These are phyloP conservation scores for Rhodotorula glutinis DNA, from an alignment of 1,284 basidiomycete genomes.

Conservation along the genomic window DNA sequence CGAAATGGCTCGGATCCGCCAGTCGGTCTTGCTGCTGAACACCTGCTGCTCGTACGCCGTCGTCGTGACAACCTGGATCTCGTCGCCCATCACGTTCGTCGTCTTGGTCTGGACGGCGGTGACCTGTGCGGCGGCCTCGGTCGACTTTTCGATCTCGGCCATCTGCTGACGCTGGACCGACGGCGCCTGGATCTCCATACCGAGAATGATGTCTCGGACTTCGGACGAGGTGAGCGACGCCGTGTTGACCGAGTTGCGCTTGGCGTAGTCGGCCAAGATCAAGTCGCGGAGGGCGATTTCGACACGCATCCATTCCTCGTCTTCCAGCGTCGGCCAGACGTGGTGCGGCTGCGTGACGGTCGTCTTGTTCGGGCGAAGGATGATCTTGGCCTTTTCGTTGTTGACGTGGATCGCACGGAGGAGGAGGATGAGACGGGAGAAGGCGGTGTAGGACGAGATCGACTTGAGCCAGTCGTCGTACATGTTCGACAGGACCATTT, in stretches of 20 bases:
- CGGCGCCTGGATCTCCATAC: constrained; percentile 89
- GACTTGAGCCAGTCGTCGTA: constrained; percentile 99
- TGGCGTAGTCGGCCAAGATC: constrained; percentile 82
- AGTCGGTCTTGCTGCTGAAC: constrained; percentile 98
- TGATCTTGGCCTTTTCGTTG: constrained; percentile 92
- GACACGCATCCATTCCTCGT: constrained; percentile 99
- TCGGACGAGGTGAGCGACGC: constrained; percentile 94
- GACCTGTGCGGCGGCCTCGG: constrained; percentile 89
- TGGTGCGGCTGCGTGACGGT: constrained; percentile 96
- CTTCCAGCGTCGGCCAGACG: constrained; percentile 91
- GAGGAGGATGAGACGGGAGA: constrained; percentile 92
- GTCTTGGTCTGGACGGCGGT: constrained; percentile 97
- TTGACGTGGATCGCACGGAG: constrained; percentile 97
- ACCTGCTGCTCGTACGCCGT: constrained; percentile 97
- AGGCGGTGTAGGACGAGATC: constrained; percentile 97
- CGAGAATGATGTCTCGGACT: constrained; percentile 92
- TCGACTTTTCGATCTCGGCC: constrained; percentile 96
- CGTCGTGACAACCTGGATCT: constrained; percentile 92
- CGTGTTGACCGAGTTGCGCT: constrained; percentile 98
- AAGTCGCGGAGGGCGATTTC: constrained; percentile 78
- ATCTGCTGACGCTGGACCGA: constrained; percentile 91
- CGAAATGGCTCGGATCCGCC: constrained; percentile 60
- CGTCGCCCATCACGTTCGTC: constrained; percentile 95
- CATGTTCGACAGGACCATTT: constrained; percentile 97
- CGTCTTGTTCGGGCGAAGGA: constrained; percentile 56